These are phyloP conservation scores for Shiraia bambusicola DNA, from an alignment of 2,329 filamentous ascomycete genomes.

Conservation along the genomic window DNA sequence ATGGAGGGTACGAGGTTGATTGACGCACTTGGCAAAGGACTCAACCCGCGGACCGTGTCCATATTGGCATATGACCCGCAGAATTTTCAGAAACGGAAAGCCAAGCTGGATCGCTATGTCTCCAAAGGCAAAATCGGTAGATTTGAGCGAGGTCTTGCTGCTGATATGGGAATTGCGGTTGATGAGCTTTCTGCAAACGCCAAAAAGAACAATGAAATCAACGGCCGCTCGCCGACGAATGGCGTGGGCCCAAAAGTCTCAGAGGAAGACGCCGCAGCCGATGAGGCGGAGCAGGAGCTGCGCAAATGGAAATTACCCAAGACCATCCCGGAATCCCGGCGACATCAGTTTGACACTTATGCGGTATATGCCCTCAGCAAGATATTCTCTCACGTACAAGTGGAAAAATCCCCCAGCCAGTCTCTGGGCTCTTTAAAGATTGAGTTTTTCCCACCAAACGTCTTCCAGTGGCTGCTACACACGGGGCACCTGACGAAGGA, in stretches of 20 bases:
- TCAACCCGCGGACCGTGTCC: constrained; percentile 23
- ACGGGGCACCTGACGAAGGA: constrained; percentile 53
- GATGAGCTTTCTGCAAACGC: constrained; percentile 17
- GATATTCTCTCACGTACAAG: constrained; percentile 46
- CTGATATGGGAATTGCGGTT: constrained; percentile 41
- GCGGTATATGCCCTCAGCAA: constrained; percentile 56
- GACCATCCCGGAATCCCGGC: constrained; percentile 46
- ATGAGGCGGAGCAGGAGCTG: constrained; percentile 24
- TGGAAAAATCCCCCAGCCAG: constrained; percentile 8
- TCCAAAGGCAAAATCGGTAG: constrained; percentile 39
- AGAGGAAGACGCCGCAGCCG: constrained; percentile 16
- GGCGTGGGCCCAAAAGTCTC: constrained; percentile 22
- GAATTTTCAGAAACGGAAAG: constrained; percentile 32
- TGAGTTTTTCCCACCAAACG: constrained; percentile 51
- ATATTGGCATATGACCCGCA: constrained; percentile 13
- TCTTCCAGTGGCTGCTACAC: constrained; percentile 62
- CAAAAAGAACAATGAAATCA: constrained; percentile 22
- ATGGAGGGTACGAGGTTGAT: constrained; percentile 61
- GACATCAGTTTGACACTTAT: constrained; percentile 65
- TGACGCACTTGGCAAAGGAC: constrained; percentile 71
- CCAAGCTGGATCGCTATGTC: constrained; percentile 42
- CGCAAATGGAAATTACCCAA: constrained; percentile 52
- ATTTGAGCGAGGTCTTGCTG: constrained; percentile 47
- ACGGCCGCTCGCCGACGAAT: constrained; percentile 23
- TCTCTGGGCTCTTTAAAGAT: constrained; percentile 38